A percentile compares a stretch with the other conserved stretches of the same genome.
Evolutionary conservation across 345 rosid species (phyloP).

Genomic region (Garcia nutans): DNA sequence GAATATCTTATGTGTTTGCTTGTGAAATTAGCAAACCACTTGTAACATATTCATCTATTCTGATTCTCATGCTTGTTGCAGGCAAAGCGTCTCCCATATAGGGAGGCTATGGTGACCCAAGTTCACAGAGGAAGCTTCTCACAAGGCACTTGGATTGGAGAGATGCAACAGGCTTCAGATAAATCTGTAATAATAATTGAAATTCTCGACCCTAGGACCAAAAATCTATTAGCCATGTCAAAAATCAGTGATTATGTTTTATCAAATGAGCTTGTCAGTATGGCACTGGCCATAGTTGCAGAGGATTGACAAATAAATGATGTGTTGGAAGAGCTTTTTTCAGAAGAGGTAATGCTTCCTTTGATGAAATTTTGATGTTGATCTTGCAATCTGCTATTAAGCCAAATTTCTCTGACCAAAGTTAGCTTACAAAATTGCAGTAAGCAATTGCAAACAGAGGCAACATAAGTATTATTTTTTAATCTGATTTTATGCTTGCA

Average conservation of each 20-base stretch:
- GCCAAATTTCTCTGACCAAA: neutral
- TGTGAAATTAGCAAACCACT: neutral
- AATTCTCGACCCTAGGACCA: constrained; percentile 72
- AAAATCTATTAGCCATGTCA: constrained; percentile 63
- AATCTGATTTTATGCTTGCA: neutral
- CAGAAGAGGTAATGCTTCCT: constrained; percentile 58
- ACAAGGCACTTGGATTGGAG: constrained; percentile 69
- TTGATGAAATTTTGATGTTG: constrained; percentile 1
- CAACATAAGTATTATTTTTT: too few relatives aligned
- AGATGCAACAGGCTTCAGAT: constrained; percentile 79
- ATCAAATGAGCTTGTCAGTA: constrained; percentile 78
- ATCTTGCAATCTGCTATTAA: neutral
- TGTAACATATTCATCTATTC: neutral
- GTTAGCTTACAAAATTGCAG: neutral
- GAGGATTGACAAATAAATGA: constrained; percentile 73
- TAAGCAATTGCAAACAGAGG: too few relatives aligned
- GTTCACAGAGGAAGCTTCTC: constrained; percentile 49
- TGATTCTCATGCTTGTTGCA: constrained; percentile 26
- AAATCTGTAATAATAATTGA: constrained; percentile 69
- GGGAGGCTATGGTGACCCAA: constrained; percentile 41
- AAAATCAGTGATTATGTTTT: constrained; percentile 71
- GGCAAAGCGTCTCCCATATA: constrained; percentile 70
- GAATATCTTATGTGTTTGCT: neutral
- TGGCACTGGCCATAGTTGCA: constrained; percentile 84
- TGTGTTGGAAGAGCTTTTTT: constrained; percentile 68